phyloP scores from a whole-genome alignment of 805 yeast genomes.

The Helenozyma rhizophorensis region DNA sequence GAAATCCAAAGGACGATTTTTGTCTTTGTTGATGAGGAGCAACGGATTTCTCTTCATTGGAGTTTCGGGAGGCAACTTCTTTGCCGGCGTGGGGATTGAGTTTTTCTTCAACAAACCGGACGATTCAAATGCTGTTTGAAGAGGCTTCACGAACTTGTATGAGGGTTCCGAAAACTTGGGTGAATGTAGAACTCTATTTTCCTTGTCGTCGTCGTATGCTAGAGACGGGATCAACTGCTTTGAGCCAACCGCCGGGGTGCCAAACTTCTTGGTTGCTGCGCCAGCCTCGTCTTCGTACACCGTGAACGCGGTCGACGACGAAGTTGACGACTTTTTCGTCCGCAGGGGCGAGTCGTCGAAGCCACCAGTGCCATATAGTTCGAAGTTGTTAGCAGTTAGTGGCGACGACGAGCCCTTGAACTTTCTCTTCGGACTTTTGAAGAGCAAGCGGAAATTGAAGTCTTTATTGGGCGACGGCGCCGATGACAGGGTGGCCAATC shows the following conservation, averaged over 20 bases:
- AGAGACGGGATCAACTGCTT: background rate
- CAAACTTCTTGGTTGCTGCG: no score
- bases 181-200: constrained; percentile 18
- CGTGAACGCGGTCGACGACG: no score
- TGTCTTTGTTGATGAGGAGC: constrained; percentile 25
- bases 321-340: constrained; percentile 4
- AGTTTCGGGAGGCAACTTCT: constrained; percentile 40
- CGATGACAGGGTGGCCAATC: constrained; percentile 8
- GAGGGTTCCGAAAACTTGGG: constrained; percentile 19
- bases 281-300: no score
- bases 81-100: constrained; percentile 17
- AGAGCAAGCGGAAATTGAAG: constrained; percentile 9
- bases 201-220: constrained; percentile 29
- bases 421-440: constrained; percentile 12
- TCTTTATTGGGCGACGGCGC: constrained; percentile 11
- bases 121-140: constrained; percentile 78
- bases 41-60: constrained; percentile 41
- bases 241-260: no score
- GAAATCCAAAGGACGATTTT: constrained; percentile 7
- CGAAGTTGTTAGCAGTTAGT: constrained; percentile 8
- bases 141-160: constrained; percentile 72
- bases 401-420: constrained; percentile 16
- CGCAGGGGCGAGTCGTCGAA: constrained; percentile 17
- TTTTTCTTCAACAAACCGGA: constrained; percentile 63
- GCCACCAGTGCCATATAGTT: constrained; percentile 6